Percentiles rank a stretch among this genome's conserved stretches.
Evolutionary conservation across 257 asterid species (phyloP).

Genomic region (Ajuga chamaepitys): DNA sequence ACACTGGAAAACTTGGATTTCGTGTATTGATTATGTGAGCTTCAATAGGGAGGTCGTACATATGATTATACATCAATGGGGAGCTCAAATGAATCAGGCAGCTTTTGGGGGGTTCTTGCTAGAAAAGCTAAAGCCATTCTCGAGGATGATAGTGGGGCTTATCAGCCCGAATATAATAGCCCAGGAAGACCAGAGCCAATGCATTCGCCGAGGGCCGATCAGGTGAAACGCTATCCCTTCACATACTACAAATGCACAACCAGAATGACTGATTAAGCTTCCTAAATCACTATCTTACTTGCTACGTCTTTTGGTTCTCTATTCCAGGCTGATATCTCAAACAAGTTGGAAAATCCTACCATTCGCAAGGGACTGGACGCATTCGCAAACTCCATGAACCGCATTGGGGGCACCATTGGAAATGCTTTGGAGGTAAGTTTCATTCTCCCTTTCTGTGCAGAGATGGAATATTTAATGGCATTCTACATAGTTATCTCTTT

Average conservation of each 20-base stretch:
- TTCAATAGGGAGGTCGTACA: constrained; percentile 38
- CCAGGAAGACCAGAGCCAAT: constrained; percentile 10
- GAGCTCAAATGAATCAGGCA: constrained; percentile 57
- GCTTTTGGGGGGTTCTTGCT: constrained; percentile 91
- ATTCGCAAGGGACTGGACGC: constrained; percentile 32
- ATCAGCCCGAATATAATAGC: constrained; percentile 1
- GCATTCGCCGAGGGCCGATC: background rate
- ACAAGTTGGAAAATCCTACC: constrained; percentile 50
- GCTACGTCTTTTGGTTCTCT: background rate
- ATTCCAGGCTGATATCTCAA: constrained; percentile 19
- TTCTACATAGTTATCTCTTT: background rate
- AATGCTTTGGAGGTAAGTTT: constrained; percentile 57
- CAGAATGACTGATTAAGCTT: background rate
- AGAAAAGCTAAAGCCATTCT: constrained; percentile 67
- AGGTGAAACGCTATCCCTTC: background rate
- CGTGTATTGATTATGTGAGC: background rate
- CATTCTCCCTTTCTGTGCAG: background rate
- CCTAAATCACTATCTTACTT: constrained; percentile 12
- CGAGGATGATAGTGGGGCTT: constrained; percentile 30
- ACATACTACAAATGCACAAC: no score
- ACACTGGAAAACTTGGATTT: background rate
- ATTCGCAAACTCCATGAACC: constrained; percentile 52
- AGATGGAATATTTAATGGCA: background rate
- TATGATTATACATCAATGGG: constrained; percentile 56
- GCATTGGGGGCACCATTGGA: constrained; percentile 56